phyloP scores from a whole-genome alignment of 1,284 basidiomycete species.

The Ustilago shanxiensis region DNA sequence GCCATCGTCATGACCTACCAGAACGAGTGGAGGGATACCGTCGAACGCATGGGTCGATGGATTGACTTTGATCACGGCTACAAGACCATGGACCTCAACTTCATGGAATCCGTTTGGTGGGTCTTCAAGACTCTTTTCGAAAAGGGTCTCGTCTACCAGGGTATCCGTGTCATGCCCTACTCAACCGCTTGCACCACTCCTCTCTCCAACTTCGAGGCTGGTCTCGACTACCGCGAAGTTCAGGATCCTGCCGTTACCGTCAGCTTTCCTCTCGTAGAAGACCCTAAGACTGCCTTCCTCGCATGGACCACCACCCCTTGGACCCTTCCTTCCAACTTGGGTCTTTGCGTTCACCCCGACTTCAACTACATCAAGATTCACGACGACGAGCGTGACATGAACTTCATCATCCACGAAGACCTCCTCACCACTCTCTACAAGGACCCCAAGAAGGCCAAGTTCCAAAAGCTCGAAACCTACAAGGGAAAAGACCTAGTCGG shows the following conservation, averaged over 20 bases:
- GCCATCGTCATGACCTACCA: conserved; percentile 98
- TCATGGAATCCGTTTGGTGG: conserved; percentile 99
- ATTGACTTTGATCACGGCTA: conserved; percentile 99
- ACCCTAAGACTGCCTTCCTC: conserved; percentile 88
- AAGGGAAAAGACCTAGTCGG: conserved; percentile 93
- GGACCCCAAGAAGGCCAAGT: conserved; percentile 97
- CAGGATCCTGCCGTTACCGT: conserved; percentile 95
- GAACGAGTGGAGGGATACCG: conserved; percentile 90
- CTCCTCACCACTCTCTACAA: conserved; percentile 93
- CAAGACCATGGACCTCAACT: conserved; percentile 92
- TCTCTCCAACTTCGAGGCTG: conserved; percentile 97
- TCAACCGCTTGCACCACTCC: conserved; percentile 97
- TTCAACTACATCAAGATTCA: conserved; percentile 97
- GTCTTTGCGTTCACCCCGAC: conserved; percentile 94
- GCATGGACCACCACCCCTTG: conserved; percentile 99
- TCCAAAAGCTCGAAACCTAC: conserved; percentile 86
- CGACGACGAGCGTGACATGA: conserved; percentile 86
- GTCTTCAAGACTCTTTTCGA: conserved; percentile 94
- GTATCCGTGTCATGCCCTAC: conserved; percentile 97
- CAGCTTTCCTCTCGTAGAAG: conserved; percentile 91
- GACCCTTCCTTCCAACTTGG: conserved; percentile 96
- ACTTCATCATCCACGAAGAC: conserved; percentile 92
- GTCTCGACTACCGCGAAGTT: conserved; percentile 91
- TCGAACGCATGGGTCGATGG: conserved; percentile 99
- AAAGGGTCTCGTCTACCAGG: conserved; percentile 94